Evolutionary conservation across 495 filamentous ascomycete species (phyloP).

Genomic region (Massariosphaeria phaeospora): DNA sequence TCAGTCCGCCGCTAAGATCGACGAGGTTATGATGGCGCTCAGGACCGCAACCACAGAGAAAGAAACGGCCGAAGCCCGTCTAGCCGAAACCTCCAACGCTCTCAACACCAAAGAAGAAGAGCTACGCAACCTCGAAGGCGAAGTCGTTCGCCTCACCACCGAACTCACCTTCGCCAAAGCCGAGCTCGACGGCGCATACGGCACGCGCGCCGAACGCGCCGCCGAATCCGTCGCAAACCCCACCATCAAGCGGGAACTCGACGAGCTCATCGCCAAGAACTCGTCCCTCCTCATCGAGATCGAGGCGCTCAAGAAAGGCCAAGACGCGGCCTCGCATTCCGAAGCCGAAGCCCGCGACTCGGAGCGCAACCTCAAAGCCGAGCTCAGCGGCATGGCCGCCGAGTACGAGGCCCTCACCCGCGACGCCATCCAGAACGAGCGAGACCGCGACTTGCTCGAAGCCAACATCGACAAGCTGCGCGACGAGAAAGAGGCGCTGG

Average conservation of each 20-base stretch:
- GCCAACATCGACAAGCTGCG: conserved; percentile 62
- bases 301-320: conserved; percentile 31
- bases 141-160: conserved; percentile 80
- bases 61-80: conserved; percentile 22
- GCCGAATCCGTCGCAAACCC: conserved; percentile 35
- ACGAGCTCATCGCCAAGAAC: conserved; percentile 56
- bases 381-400: conserved; percentile 73
- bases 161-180: conserved; percentile 88
- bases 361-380: conserved; percentile 62
- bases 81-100: conserved; percentile 8
- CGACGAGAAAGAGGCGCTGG: conserved; percentile 64
- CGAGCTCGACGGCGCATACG: conserved; percentile 92
- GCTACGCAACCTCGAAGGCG: conserved; percentile 68
- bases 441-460: conserved; percentile 75
- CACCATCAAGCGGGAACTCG: conserved; percentile 38
- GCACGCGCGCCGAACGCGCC: conserved; percentile 40
- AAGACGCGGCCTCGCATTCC: conserved; percentile 21
- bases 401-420: conserved; percentile 87
- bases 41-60: conserved; percentile 19
- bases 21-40: conserved; percentile 15
- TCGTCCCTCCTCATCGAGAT: conserved; percentile 48
- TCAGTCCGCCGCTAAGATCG: conserved; percentile 20
- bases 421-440: conserved; percentile 79
- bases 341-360: conserved; percentile 24
- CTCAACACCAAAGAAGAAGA: conserved; percentile 28